These are phyloP conservation scores for Fragaria vesca DNA, from an alignment of 306 rosid genomes.

Conservation along the genomic window DNA sequence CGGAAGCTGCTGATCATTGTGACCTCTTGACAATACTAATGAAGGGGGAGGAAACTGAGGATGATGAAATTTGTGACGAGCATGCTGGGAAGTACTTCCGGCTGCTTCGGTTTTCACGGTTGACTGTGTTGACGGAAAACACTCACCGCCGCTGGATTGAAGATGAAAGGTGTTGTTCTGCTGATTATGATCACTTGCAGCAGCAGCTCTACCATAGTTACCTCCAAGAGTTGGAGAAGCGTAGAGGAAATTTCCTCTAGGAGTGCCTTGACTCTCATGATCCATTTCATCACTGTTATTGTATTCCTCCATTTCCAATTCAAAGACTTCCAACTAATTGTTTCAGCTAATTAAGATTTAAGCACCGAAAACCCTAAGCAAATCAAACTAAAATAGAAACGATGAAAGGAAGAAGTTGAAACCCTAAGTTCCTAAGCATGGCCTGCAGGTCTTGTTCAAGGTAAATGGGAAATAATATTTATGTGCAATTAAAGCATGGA, in stretches of 20 bases:
- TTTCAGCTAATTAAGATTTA: background rate
- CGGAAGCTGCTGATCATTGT: conserved; percentile 27
- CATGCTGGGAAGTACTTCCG: conserved; percentile 43
- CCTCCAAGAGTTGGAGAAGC: conserved; percentile 38
- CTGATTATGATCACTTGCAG: conserved; percentile 25
- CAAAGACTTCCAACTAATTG: background rate
- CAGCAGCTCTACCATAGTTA: conserved; percentile 44
- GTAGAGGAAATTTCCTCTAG: conserved; percentile 76
- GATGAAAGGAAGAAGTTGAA: conserved; percentile 5
- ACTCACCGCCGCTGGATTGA: conserved; percentile 52
- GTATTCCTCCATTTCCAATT: conserved; percentile 57
- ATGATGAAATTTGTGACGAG: conserved; percentile 49
- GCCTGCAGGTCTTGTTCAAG: background rate
- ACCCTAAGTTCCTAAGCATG: conserved; percentile 20
- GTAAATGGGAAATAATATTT: background rate
- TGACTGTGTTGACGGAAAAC: conserved; percentile 47
- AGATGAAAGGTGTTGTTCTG: conserved; percentile 55
- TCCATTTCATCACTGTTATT: conserved; percentile 54
- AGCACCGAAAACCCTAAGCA: conserved; percentile 30
- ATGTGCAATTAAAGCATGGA: background rate
- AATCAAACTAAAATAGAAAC: background rate
- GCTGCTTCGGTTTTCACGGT: conserved; percentile 61
- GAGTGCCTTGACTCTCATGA: conserved; percentile 43
- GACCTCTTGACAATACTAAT: conserved; percentile 53
- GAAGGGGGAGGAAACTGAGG: conserved; percentile 24